These are phyloP conservation scores for Pyrus betulifolia DNA, from an alignment of 306 rosid species.

Conservation along the genomic window DNA sequence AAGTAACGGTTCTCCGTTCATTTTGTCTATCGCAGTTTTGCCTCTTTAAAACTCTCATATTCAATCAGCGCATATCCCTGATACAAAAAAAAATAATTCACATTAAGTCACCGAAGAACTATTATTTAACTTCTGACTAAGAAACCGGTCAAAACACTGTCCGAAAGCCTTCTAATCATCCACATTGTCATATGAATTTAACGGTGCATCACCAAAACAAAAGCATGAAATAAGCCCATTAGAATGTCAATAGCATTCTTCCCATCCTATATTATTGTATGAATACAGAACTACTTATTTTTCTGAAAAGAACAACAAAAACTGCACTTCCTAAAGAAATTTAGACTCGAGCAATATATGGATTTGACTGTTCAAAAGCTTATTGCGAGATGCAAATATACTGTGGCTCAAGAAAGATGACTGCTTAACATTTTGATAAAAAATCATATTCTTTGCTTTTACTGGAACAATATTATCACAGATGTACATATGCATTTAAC, in stretches of 20 bases:
- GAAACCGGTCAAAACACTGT: background rate
- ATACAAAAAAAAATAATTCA: background rate
- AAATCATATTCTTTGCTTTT: background rate
- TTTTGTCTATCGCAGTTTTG: constrained; percentile 70
- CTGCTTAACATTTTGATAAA: background rate
- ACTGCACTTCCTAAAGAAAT: background rate
- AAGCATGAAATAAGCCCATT: background rate
- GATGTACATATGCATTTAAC: background rate
- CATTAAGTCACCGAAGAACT: background rate
- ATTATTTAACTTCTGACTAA: background rate
- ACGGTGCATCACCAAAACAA: background rate
- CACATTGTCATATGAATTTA: background rate
- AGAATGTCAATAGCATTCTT: background rate
- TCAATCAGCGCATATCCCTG: constrained; percentile 59
- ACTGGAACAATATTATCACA: background rate
- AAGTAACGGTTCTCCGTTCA: constrained; percentile 82
- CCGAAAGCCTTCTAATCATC: background rate
- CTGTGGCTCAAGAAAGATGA: background rate
- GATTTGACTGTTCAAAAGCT: background rate
- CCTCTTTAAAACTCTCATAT: constrained; percentile 50
- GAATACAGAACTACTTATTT: background rate
- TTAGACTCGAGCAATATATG: background rate
- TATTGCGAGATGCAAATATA: background rate
- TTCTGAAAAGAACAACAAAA: background rate
- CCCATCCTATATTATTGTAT: background rate